Evolutionary conservation across 139 green algal species (phyloP).

Genomic region (Picochlorum sp.): DNA sequence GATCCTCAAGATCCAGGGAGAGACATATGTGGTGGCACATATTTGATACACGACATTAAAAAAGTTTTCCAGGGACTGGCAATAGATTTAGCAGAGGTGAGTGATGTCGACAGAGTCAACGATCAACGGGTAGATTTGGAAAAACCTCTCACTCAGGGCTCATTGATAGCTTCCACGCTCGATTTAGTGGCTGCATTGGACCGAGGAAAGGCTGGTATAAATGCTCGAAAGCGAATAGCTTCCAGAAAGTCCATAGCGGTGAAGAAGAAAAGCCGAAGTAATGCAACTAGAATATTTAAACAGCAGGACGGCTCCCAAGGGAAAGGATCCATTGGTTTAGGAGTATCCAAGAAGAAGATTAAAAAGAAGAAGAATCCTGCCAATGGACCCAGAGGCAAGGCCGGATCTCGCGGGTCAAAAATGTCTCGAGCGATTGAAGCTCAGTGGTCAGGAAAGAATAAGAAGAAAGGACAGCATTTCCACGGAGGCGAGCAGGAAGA

Average conservation of each 20-base stretch:
- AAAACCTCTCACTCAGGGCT: background rate
- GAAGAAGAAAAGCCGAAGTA: background rate
- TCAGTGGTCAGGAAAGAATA: conserved; percentile 5
- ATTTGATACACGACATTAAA: conserved; percentile 25
- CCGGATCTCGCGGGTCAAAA: background rate
- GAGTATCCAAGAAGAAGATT: background rate
- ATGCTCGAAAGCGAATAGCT: no score
- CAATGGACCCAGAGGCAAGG: background rate
- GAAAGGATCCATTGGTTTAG: background rate
- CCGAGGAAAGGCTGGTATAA: background rate
- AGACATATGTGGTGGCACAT: conserved; percentile 43
- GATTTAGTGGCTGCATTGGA: conserved; percentile 23
- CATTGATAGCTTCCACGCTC: conserved; percentile 12
- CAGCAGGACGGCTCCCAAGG: background rate
- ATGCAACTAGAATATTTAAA: background rate
- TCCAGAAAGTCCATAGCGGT: background rate
- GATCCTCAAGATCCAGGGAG: conserved; percentile 46
- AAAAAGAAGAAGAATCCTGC: background rate
- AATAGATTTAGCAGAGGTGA: conserved; percentile 23
- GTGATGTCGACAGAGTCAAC: conserved; percentile 25
- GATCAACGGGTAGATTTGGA: background rate
- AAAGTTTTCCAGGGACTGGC: conserved; percentile 17
- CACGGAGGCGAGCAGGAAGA: background rate
- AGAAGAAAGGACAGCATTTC: conserved; percentile 1
- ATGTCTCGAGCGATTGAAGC: background rate